Evolutionary conservation across 257 asterid genomes (phyloP), one percentile per base, ranked within the genome.

Genomic region (Gentiana straminea): DNA sequence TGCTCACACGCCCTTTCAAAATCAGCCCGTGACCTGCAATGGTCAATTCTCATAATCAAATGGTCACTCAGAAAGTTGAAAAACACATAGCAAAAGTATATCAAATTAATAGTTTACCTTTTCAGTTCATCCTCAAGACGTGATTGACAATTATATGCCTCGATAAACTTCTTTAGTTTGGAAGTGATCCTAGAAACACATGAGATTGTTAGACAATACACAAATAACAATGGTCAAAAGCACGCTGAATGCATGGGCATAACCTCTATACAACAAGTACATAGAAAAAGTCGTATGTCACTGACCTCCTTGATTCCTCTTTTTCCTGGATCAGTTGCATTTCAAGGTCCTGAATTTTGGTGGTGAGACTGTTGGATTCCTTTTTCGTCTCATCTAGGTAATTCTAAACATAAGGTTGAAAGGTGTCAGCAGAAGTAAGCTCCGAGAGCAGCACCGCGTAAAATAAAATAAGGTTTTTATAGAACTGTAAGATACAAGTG

Each of bases 1-100:
- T 75, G 89, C 55, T 81, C 87, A 47, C 84, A 80, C 70, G 84
- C 75, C 78, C 87, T 84, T 70, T 70, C 86, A 60, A 91, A 78
- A 75, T 79, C 24, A 24, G 24, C 24, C 24, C 24, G 24, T 24
- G 24, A 24, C 24, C 24, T 24, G 24, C 24, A 24, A 60, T 5
- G 34, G 3, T 13, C n/a, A 8, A 45, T 15, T 24, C 7, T 49
- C 9, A 15, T 24, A 60, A 57, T 38, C 33, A 2, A 52, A 9
- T 50, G 52, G 49, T 39, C 45, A 35, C 32, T 7, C 13, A 24
- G 7, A 57, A 13, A 2, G 54, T 4, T 52, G 32, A 45, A 68
- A 13, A 10, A 35, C 33, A 62, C 62, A 51, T 49, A 59, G 52
- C 8, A 35, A 52, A 54, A 35, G 39, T 15, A 47, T 34, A 46